phyloP scores from a whole-genome alignment of 2,329 filamentous ascomycete genomes.

The Ophiocordyceps camponoti-floridani region DNA sequence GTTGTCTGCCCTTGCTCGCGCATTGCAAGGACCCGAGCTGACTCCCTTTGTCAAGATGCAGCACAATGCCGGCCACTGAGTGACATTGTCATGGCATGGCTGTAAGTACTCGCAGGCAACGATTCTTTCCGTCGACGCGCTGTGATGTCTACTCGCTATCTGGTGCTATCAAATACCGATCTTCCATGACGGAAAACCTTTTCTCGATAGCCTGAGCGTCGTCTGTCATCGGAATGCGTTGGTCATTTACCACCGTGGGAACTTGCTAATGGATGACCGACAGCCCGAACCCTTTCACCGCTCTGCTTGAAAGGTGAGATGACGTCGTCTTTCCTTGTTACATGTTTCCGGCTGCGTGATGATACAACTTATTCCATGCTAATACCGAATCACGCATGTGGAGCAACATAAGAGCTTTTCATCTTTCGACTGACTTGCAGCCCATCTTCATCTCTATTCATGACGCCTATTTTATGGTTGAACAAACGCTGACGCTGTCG shows the following conservation, averaged over 20 bases:
- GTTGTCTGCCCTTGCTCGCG: background rate
- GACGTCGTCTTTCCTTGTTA: constrained; percentile 5
- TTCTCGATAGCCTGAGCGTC: constrained; percentile 11
- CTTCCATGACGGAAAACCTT: constrained; percentile 17
- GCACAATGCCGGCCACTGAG: background rate
- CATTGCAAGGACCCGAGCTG: background rate
- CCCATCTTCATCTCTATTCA: constrained; percentile 9
- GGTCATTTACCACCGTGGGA: background rate
- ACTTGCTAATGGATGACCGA: background rate
- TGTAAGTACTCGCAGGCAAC: background rate
- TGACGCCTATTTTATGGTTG: constrained; percentile 1
- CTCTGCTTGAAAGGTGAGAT: constrained; percentile 8
- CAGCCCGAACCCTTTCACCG: background rate
- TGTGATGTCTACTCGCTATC: constrained; percentile 19
- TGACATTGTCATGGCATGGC: too few relatives aligned
- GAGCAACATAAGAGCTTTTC: constrained; percentile 60
- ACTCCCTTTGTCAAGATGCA: background rate
- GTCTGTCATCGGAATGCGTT: background rate
- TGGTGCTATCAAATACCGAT: constrained; percentile 30
- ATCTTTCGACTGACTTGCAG: constrained; percentile 60
- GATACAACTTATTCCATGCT: constrained; percentile 57
- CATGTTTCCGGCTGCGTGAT: constrained; percentile 31
- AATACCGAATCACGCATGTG: constrained; percentile 52
- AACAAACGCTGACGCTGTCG: constrained; percentile 4
- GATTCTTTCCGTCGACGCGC: constrained; percentile 4